These are phyloP conservation scores for Lipomyces yamanashiensis DNA, from an alignment of 805 yeast genomes.

Conservation along the genomic window DNA sequence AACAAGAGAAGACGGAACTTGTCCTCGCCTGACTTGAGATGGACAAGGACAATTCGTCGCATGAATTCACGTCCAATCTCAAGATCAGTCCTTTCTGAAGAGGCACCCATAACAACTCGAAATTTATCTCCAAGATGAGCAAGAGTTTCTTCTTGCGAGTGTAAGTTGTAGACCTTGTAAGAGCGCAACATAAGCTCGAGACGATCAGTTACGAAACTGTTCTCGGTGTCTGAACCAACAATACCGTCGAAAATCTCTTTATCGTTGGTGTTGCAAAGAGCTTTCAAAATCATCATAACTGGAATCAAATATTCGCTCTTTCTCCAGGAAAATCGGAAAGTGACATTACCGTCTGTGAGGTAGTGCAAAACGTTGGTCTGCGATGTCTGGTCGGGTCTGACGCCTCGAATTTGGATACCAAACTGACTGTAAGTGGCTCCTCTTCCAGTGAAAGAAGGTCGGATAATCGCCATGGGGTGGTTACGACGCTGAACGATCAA, in stretches of 20 bases:
- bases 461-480: constrained; percentile 96
- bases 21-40: constrained; percentile 68
- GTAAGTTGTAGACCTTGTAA: constrained; percentile 77
- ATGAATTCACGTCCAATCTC: constrained; percentile 90
- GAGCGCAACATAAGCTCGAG: constrained; percentile 88
- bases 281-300: constrained; percentile 88
- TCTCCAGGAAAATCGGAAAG: constrained; percentile 96
- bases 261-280: constrained; percentile 87
- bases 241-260: constrained; percentile 96
- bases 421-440: constrained; percentile 86
- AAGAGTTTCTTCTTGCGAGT: constrained; percentile 84
- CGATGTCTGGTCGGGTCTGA: constrained; percentile 95
- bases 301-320: constrained; percentile 95
- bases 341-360: constrained; percentile 91
- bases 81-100: constrained; percentile 84
- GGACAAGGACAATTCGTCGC: constrained; percentile 84
- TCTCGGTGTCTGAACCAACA: constrained; percentile 81
- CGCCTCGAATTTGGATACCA: constrained; percentile 94
- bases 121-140: constrained; percentile 95
- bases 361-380: constrained; percentile 98
- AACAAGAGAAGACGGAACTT: constrained; percentile 86
- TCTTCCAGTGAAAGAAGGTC: constrained; percentile 93
- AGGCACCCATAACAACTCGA: constrained; percentile 87
- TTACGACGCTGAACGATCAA: constrained; percentile 96
- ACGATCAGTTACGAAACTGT: constrained; percentile 97